Conservation (phyloP, 2,329 filamentous ascomycete species). For the Neodidymelliopsis sp. region DNA sequence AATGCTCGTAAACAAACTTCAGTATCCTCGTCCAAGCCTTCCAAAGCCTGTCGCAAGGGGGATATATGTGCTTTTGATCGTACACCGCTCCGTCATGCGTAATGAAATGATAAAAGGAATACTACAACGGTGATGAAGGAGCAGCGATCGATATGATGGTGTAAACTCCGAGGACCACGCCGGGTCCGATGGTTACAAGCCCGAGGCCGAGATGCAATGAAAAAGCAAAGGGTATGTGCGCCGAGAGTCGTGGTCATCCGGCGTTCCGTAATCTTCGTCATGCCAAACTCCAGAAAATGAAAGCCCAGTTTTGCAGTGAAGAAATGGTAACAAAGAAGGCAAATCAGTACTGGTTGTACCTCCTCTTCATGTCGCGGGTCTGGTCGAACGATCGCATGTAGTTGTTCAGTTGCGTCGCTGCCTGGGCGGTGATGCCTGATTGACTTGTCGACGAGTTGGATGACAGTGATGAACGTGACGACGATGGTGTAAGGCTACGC, state of each 20-base stretch:
- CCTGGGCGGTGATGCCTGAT: conserved; percentile 73
- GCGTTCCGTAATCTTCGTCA: conserved; percentile 28
- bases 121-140: conserved; percentile 32
- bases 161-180: conserved; percentile 13
- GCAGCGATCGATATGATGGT: conserved; percentile 18
- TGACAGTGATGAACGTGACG: conserved; percentile 83
- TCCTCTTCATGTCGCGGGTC: conserved; percentile 65
- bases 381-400: conserved; percentile 93
- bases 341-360: conserved; percentile 45
- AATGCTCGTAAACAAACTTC: conserved; percentile 28
- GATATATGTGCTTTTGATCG: conserved; percentile 43
- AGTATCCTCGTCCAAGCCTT: conserved; percentile 6
- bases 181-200: conserved; percentile 12
- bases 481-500: conserved; percentile 65
- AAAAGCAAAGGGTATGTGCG: conserved; percentile 31
- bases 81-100: conserved; percentile 34
- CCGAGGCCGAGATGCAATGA: conserved; percentile 27
- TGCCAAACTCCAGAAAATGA: conserved; percentile 25
- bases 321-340: neutral
- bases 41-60: conserved; percentile 13
- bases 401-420: conserved; percentile 79
- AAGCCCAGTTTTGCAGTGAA: conserved; percentile 15
- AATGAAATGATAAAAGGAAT: conserved; percentile 32
- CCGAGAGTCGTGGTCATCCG: conserved; percentile 18
- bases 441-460: conserved; percentile 67